Percentiles rank a stretch among this genome's conserved stretches.
These are phyloP conservation scores for Coemansia sp. DNA, from an alignment of 192 early-diverging fungal species.

Conservation along the genomic window DNA sequence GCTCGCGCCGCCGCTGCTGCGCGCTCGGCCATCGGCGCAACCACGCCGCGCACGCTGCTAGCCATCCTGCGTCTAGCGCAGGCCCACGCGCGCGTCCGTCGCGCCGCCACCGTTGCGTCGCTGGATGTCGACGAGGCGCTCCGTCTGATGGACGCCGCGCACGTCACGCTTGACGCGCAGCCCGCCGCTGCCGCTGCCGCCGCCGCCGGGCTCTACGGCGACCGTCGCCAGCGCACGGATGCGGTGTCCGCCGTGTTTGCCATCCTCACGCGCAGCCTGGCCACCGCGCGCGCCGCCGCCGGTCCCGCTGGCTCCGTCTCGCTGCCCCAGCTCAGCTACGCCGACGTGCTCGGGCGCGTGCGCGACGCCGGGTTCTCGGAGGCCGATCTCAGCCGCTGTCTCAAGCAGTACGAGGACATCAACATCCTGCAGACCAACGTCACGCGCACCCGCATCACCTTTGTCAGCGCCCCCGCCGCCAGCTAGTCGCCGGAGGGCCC, in stretches of 20 bases:
- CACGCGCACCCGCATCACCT: slow-evolving; percentile 59
- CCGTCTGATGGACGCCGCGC: slow-evolving; percentile 87
- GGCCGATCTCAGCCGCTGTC: slow-evolving; percentile 70
- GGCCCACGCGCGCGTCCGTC: slow-evolving; percentile 79
- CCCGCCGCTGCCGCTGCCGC: slow-evolving; percentile 11
- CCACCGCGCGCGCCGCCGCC: slow-evolving; percentile 56
- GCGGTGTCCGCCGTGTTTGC: slow-evolving; percentile 58
- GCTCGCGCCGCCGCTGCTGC: slow-evolving; percentile 13
- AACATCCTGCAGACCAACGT: slow-evolving; percentile 70
- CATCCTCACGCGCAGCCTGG: slow-evolving; percentile 73
- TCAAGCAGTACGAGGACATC: slow-evolving; percentile 73
- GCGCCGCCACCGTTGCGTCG: slow-evolving; percentile 63
- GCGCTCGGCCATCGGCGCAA: slow-evolving; percentile 37
- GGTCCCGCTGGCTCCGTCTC: slow-evolving; percentile 16
- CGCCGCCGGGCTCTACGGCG: slow-evolving; percentile 25
- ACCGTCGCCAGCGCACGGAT: slow-evolving; percentile 43
- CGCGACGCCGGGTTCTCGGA: slow-evolving; percentile 76
- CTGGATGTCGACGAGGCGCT: slow-evolving; percentile 87
- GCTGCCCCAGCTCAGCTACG: slow-evolving; percentile 60
- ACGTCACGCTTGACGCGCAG: slow-evolving; percentile 72
- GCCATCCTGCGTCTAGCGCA: slow-evolving; percentile 82
- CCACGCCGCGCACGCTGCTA: slow-evolving; percentile 75
- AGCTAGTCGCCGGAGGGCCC: neutral
- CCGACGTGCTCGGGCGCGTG: slow-evolving; percentile 67
- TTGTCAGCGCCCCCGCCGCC: slow-evolving; percentile 30